A percentile compares a stretch with the other conserved stretches of the same genome.
These are phyloP conservation scores for Triglochin maritima DNA, from an alignment of 106 monocot genomes.

Conservation along the genomic window DNA sequence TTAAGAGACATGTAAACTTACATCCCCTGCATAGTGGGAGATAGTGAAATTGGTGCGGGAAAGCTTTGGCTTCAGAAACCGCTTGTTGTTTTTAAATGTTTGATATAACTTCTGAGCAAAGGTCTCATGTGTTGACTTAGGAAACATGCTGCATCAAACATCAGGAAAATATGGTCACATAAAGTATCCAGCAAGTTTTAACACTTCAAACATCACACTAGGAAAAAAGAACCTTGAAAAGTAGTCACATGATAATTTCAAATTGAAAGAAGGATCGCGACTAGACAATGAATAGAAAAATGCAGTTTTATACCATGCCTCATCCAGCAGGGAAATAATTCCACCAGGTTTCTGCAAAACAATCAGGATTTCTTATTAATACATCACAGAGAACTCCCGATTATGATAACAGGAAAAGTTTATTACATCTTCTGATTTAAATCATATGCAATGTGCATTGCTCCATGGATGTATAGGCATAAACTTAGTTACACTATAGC, in stretches of 20 bases:
- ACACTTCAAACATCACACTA: no score
- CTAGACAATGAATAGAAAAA: neutral
- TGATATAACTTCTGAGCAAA: constrained; percentile 81
- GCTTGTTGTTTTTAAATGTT: constrained; percentile 66
- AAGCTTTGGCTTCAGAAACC: constrained; percentile 78
- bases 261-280: neutral
- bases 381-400: no score
- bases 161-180: neutral
- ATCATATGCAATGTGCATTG: no score
- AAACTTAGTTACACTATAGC: neutral
- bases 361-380: neutral
- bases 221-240: neutral
- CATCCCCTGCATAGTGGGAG: constrained; percentile 85
- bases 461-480: no score
- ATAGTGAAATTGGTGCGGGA: constrained; percentile 78
- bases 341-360: constrained; percentile 85
- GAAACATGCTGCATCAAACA: constrained; percentile 63
- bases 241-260: neutral
- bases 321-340: constrained; percentile 86
- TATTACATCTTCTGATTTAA: no score
- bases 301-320: constrained; percentile 57
- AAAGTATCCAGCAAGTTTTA: neutral
- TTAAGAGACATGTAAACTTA: constrained; percentile 15
- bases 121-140: constrained; percentile 83
- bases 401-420: neutral